Base-by-base conservation (phyloP, 768 basidiomycete genomes). In the Suillus plorans region DNA sequence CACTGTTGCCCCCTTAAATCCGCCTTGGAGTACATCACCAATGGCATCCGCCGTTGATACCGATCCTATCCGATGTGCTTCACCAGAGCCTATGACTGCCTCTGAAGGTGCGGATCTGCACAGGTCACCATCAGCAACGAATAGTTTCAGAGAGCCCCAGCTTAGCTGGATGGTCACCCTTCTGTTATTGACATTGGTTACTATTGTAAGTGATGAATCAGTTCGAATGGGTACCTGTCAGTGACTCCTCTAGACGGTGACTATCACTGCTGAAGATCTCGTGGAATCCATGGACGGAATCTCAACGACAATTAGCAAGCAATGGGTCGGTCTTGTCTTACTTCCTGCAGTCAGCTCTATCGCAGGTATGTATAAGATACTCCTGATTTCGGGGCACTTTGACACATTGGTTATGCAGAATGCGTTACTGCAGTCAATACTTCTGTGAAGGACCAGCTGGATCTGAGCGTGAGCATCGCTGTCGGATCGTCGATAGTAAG, bases 341-440 rank as follows among this genome's bases (percentile, higher is more conserved):
- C 83, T 98, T 12, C 96, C 96, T 4, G 88, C 89, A 20, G 90
- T 96, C 47, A 90, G 87, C 41, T 90, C 89, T 16, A 81, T 94
- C 41, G 90, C 92, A 72, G 91, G 91, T 90, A 55, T 50, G 77
- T 64, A n/a, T 5, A n/a, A 2, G 10, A 31, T 41, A 18, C 5
- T 20, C 58, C 22, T 18, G 31, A 18, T 61, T 56, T 18, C 3
- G 31, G 61, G 10, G 37, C 25, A 52, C 53, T 49, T 37, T 8
- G 14, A 56, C 34, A 16, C 5, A 8, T 63, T 1, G 42, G 44
- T 60, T 69, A 31, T 39, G 45, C 75, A 86, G 95, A 97, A 77
- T 94, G 93, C 68, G 86, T 95, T 63, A 96, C 92, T 7, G 94
- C 94, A 13, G 85, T 97, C 66, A 93, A 89, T 44, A 92, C 93